Base-by-base conservation (phyloP, 1,139 yeast genomes). In the Lodderomyces orthopsilosis region DNA sequence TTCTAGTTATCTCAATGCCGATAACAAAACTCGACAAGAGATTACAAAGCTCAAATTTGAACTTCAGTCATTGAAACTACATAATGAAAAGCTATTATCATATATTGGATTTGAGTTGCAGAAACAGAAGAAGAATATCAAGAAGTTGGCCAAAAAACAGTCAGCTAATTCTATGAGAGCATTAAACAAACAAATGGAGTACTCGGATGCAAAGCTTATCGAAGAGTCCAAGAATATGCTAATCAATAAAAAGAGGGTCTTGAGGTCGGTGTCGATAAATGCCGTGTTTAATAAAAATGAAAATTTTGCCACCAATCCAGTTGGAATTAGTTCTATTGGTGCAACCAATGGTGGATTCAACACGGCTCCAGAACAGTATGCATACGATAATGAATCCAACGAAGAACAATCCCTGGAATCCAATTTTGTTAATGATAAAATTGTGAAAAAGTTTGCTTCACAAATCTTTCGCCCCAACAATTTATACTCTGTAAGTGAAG, bases 81-180 rank as follows among this genome's bases (percentile, higher is more conserved):
- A 79, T 52, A 77, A 77, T 55, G 83, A 79, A 47, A 78, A 79
- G 54, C 63, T 79, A 32, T 61, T 77, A 43, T 75, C 81, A 19
- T 79, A 77, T 53, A 79, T 79, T 56, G 83, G 83, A 23, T 79
- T 77, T 52, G 76, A 77, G 50, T 60, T 77, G 44, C 83, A 79
- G 51, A 72, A 75, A 46, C 75, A 72, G 49, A 71, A 70, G 61
- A 65, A 69, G 49, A 71, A 68, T 51, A 65, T 71, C 44, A 65
- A 65, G 51, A 69, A 65, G 49, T 58, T 73, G 41, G 62, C 73
- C n/a, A 66, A 66, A 42, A 66, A 66, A 45, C 72, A 69, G 51
- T 55, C 70, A 26, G 50, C 56, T 42, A 37, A 22, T 13, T 41
- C 47, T 39, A 46, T 52, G 51, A 30, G 19, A 30, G 12, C 34